phyloP scores from a whole-genome alignment of 2,329 filamentous ascomycete genomes.

The Coccinonectria pachysandricola region DNA sequence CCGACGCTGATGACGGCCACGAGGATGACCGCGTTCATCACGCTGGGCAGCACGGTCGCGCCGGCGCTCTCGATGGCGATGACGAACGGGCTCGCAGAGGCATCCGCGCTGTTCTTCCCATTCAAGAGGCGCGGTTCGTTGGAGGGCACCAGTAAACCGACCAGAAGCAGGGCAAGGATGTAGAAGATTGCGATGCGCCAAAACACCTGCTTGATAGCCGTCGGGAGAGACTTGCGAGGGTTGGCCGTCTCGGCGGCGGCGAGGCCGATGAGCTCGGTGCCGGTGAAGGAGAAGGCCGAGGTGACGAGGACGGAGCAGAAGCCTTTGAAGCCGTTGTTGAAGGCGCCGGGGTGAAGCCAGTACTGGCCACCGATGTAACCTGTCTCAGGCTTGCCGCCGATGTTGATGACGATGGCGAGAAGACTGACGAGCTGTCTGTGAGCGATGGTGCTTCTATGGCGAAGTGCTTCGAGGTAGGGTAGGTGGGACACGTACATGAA shows the following conservation, averaged over 20 bases:
- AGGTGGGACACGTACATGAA: slow-evolving; percentile 56
- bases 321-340: slow-evolving; percentile 74
- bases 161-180: slow-evolving; percentile 69
- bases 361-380: slow-evolving; percentile 73
- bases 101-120: slow-evolving; percentile 45
- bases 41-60: slow-evolving; percentile 67
- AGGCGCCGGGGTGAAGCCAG: slow-evolving; percentile 71
- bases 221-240: slow-evolving; percentile 70
- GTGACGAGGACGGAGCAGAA: slow-evolving; percentile 68
- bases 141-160: slow-evolving; percentile 75
- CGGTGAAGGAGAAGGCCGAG: slow-evolving; percentile 65
- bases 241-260: slow-evolving; percentile 69
- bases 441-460: not conserved
- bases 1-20: slow-evolving; percentile 84
- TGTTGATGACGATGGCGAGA: slow-evolving; percentile 75
- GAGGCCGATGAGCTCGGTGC: slow-evolving; percentile 66
- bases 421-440: slow-evolving; percentile 39
- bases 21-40: slow-evolving; percentile 94
- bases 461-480: fast-evolving
- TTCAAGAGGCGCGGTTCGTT: slow-evolving; percentile 52
- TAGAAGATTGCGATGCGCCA: slow-evolving; percentile 92
- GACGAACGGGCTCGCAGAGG: slow-evolving; percentile 79
- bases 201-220: slow-evolving; percentile 86
- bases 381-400: slow-evolving; percentile 61
- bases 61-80: slow-evolving; percentile 81